phyloP scores from a whole-genome alignment of 2,329 filamentous ascomycete species.

The Penicillium aurantiogriseum region DNA sequence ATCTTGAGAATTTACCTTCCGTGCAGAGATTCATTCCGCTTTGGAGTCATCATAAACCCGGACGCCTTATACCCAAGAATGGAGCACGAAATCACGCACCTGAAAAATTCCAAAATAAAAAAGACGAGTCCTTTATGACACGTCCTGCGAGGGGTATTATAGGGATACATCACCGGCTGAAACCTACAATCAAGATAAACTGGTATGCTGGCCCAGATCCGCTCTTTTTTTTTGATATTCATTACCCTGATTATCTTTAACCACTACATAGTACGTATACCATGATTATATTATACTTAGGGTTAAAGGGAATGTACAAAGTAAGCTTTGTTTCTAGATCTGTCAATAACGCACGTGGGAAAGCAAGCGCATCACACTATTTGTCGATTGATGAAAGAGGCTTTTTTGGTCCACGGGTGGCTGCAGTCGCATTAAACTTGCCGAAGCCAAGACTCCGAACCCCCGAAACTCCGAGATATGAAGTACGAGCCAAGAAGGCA shows the following conservation, averaged over 20 bases:
- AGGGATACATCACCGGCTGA: neutral
- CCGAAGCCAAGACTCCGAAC: neutral
- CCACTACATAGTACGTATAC: neutral
- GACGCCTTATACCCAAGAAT: neutral
- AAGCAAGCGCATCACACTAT: neutral
- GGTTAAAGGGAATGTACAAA: neutral
- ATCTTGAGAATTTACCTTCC: neutral
- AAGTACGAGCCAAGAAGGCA: no score
- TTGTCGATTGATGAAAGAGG: neutral
- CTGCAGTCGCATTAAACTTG: neutral
- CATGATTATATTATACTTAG: accelerated
- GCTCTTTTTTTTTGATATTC: neutral
- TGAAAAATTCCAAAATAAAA: neutral
- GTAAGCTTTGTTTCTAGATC: neutral
- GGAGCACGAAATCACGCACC: neutral
- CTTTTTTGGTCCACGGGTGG: neutral
- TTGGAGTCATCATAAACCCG: neutral
- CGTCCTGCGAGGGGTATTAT: neutral
- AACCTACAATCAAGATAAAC: slow-evolving; percentile 14
- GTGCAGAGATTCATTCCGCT: neutral
- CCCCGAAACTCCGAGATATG: no score
- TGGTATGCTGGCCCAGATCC: slow-evolving; percentile 5
- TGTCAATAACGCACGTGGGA: neutral
- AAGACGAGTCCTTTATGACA: no score
- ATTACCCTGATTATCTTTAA: neutral